Evolutionary conservation across 2,329 filamentous ascomycete genomes (phyloP), one percentile per base, ranked within the genome.

Genomic region (Triangularia setosa): DNA sequence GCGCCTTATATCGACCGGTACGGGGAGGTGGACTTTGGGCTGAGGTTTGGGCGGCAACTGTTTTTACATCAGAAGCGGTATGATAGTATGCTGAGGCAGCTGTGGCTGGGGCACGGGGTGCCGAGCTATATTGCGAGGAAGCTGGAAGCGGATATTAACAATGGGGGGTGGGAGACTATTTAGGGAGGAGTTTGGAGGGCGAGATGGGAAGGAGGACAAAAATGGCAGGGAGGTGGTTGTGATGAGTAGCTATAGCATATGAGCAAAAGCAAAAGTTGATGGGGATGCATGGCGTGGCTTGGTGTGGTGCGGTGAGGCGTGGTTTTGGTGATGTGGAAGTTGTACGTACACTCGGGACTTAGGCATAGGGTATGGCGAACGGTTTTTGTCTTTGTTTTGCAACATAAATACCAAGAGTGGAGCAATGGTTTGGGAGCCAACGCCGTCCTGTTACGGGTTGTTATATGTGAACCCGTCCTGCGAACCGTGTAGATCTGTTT

Each of bases 1-100:
- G 94, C 95, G 3, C 95, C 95, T 0, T 99, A 98, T 76, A 89
- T 98, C 68, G 95, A 99, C 77, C 90, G 91, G 74, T 96, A 97
- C 75, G 96, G 96, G 69, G 95, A 99, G 81, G 91, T 92, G 3
- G 95, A 99, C 77, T 87, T 91, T n/a, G 93, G 93, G 52, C 83
- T 99, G 35, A 86, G 91, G 66, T 90, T 95, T 68, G 91, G 91
- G 66, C 89, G 96, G 64, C 94, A 96, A 77, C 81, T 99, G 57
- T 97, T 93, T 75, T 80, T 99, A 64, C 97, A 96, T 74, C 94
- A 97, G 79, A 94, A 91, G 77, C 84, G 95, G 69, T 99, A 98
- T 76, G 95, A 99, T 77, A 87, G 89, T 35, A 84, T 97, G 76
- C 83, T 97, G 64, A 84, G 95, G 59, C 91, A 89, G 70, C 87